Evolutionary conservation across 108 stramenopile species (phyloP).

Genomic region (Pseudonitzschia multistriata): DNA sequence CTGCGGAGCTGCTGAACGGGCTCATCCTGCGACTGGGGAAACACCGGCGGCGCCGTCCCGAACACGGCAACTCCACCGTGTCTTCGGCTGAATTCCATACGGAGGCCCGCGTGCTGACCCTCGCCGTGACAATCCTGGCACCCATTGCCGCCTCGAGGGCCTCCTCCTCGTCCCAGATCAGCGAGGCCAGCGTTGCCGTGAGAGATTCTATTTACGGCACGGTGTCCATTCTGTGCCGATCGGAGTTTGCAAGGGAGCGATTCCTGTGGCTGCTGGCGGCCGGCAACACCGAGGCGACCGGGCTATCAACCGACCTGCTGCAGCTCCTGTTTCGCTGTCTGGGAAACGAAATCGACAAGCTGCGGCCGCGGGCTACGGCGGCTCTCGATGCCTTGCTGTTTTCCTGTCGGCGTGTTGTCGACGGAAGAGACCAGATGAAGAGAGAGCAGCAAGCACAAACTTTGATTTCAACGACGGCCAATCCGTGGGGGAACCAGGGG

Average conservation of each 20-base stretch:
- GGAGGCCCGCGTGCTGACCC: not conserved
- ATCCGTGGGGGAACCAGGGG: constrained; percentile 57
- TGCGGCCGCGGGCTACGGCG: constrained; percentile 66
- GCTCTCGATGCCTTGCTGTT: constrained; percentile 72
- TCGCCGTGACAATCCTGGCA: constrained; percentile 20
- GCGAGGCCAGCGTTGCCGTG: constrained; percentile 38
- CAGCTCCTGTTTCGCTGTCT: constrained; percentile 70
- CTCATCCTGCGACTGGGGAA: constrained; percentile 43
- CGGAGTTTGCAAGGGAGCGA: constrained; percentile 25
- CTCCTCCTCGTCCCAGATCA: constrained; percentile 16
- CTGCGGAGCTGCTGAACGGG: constrained; percentile 60
- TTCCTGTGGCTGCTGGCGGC: constrained; percentile 15
- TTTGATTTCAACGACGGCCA: constrained; percentile 3
- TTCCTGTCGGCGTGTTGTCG: constrained; percentile 53
- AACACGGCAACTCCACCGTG: not conserved
- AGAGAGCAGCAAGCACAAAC: not conserved
- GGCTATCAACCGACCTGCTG: constrained; percentile 1
- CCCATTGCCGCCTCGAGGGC: constrained; percentile 34
- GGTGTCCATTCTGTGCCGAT: constrained; percentile 61
- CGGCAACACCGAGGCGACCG: constrained; percentile 3
- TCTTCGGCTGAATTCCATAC: not conserved
- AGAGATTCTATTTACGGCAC: constrained; percentile 74
- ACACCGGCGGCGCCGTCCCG: not conserved
- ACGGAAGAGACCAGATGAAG: not conserved
- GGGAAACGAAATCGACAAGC: constrained; percentile 61